Percentiles rank a stretch among this genome's conserved stretches.
Conservation (phyloP, 2,329 filamentous ascomycete genomes). For the Didymella sp. region DNA sequence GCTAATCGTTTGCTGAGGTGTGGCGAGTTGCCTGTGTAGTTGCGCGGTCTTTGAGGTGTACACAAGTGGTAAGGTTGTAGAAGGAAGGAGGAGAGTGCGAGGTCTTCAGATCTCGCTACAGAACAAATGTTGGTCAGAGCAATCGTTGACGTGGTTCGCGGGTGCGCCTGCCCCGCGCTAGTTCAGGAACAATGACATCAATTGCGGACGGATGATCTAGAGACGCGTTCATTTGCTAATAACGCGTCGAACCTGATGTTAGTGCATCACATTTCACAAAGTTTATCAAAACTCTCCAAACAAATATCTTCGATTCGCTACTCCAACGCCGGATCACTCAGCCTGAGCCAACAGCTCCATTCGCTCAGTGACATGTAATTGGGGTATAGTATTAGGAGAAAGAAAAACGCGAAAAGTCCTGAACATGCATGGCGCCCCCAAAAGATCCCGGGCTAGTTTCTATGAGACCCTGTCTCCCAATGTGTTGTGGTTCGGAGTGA, state of each 20-base stretch:
- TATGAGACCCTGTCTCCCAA: neutral
- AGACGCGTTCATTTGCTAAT: neutral
- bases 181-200: slow-evolving; percentile 18
- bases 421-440: slow-evolving; percentile 5
- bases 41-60: neutral
- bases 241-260: neutral
- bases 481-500: neutral
- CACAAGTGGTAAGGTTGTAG: neutral
- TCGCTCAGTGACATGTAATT: slow-evolving; percentile 27
- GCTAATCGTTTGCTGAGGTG: neutral
- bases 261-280: neutral
- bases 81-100: neutral
- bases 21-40: neutral
- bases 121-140: slow-evolving; percentile 18
- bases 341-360: slow-evolving; percentile 5
- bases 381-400: slow-evolving; percentile 48
- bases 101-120: neutral
- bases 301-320: slow-evolving; percentile 3
- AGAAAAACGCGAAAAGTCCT: slow-evolving; percentile 15
- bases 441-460: no score
- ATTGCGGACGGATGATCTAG: neutral
- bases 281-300: neutral
- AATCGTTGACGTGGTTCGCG: slow-evolving; percentile 27
- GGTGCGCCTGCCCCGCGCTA: slow-evolving; percentile 30
- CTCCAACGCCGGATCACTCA: slow-evolving; percentile 4